These are phyloP conservation scores for Candida coquimbonensis DNA, from an alignment of 805 yeast genomes.

Conservation along the genomic window DNA sequence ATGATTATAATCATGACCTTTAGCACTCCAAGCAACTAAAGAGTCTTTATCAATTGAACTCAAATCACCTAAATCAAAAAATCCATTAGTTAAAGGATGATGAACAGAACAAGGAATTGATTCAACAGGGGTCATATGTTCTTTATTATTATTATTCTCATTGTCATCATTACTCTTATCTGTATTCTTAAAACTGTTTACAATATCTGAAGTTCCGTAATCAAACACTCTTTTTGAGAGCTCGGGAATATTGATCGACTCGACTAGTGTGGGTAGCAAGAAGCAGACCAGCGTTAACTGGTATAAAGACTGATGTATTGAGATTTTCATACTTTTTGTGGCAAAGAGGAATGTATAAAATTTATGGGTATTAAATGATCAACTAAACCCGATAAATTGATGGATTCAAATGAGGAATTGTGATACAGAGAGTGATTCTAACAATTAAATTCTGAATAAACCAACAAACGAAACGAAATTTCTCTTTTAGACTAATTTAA, in stretches of 20 bases:
- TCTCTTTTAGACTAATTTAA: no score
- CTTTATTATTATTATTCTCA: slow-evolving; percentile 3
- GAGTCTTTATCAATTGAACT: slow-evolving; percentile 21
- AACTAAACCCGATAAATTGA: no score
- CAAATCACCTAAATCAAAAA: slow-evolving; percentile 25
- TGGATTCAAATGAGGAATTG: no score
- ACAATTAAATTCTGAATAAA: no score
- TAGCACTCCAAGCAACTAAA: slow-evolving; percentile 51
- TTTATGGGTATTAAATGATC: no score
- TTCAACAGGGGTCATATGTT: slow-evolving; percentile 7
- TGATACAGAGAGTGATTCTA: no score
- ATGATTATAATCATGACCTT: slow-evolving; percentile 59
- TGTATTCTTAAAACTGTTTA: slow-evolving; percentile 7
- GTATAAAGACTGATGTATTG: neutral
- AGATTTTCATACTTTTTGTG: no score
- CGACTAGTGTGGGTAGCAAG: neutral
- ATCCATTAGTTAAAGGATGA: slow-evolving; percentile 36
- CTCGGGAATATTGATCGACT: neutral
- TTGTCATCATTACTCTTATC: slow-evolving; percentile 4
- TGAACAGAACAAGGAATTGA: slow-evolving; percentile 36
- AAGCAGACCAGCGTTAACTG: neutral
- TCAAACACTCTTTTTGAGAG: slow-evolving; percentile 10
- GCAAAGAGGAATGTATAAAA: no score
- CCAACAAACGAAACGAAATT: no score
- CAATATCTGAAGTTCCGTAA: slow-evolving; percentile 17